phyloP scores from a whole-genome alignment of 192 early-diverging fungal species.

The Funneliformis geosporum region DNA sequence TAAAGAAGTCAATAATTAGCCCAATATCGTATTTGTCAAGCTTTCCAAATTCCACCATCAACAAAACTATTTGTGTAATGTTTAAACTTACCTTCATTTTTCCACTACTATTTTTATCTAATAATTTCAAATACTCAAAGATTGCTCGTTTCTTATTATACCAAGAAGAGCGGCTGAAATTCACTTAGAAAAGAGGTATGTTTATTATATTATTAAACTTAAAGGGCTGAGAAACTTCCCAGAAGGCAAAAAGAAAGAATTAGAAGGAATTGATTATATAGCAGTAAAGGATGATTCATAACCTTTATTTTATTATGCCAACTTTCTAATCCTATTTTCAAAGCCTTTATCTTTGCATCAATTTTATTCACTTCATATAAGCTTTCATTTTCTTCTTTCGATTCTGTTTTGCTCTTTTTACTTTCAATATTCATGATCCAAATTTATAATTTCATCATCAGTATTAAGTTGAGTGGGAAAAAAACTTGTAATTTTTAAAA shows the following conservation, averaged over 20 bases:
- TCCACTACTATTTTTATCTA: background rate
- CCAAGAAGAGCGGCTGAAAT: no score
- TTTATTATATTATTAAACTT: no score
- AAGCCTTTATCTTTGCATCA: background rate
- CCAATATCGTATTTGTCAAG: background rate
- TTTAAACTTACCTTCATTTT: background rate
- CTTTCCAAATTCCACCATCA: background rate
- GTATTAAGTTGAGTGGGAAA: background rate
- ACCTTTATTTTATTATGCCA: background rate
- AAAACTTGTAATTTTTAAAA: conserved; percentile 11
- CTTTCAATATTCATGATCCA: background rate
- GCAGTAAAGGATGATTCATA: no score
- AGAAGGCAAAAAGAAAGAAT: no score
- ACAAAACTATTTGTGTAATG: background rate
- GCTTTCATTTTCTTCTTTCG: no score
- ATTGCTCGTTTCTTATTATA: background rate
- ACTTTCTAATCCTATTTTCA: background rate
- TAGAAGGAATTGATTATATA: no score
- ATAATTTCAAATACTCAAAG: background rate
- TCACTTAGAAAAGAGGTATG: no score
- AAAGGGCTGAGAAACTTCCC: no score
- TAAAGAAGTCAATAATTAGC: background rate
- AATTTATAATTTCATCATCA: background rate
- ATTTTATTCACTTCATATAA: background rate
- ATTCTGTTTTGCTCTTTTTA: background rate